Conservation (phyloP, 441 rosid species). For the Populus hybrid region DNA sequence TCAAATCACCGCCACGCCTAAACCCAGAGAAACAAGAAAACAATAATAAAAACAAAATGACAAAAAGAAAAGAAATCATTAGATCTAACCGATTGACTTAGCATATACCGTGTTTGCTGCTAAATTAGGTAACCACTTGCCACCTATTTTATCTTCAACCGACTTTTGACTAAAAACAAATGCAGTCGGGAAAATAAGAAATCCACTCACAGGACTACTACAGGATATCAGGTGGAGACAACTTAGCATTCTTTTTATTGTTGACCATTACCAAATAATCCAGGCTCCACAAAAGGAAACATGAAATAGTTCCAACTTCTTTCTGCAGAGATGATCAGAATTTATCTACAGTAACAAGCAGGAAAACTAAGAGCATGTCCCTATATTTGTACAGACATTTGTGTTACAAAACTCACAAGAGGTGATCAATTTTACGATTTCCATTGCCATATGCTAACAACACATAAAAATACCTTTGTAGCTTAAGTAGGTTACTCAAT, state of each 20-base stretch:
- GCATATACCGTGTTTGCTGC: background rate
- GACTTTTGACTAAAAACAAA: background rate
- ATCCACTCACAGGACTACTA: background rate
- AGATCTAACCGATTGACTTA: background rate
- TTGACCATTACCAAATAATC: background rate
- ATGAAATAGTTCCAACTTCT: background rate
- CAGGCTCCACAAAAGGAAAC: background rate
- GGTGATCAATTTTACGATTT: background rate
- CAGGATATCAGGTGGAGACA: background rate
- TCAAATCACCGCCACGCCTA: background rate
- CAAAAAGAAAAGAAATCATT: background rate
- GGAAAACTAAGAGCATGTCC: background rate
- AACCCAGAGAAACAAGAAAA: background rate
- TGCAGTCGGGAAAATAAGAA: background rate
- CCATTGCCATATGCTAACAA: background rate
- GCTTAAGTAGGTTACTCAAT: background rate
- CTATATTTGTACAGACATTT: background rate
- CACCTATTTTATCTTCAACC: background rate
- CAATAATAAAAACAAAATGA: background rate
- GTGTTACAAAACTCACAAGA: background rate
- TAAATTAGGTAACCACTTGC: background rate
- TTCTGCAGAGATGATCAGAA: conserved; percentile 6
- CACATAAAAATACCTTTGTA: background rate
- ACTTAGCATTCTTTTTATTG: background rate
- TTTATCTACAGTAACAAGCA: background rate